Base-by-base conservation (phyloP, 2,329 filamentous ascomycete species). In the Fusarium sp. region DNA sequence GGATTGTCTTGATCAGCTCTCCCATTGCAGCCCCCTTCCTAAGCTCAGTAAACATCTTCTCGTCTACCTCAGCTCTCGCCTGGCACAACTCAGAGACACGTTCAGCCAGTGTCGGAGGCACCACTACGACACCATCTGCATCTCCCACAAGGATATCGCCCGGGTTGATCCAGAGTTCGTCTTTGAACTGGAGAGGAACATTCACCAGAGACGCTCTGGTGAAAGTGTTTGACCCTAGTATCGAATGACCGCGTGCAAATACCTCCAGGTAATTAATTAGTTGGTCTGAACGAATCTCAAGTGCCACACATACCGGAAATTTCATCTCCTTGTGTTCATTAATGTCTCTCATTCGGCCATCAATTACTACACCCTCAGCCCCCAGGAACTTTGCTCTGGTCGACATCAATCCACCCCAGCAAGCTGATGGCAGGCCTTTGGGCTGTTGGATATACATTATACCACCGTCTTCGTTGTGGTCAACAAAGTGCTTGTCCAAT, bases 401-500 rank as follows among this genome's bases (percentile, higher is more conserved):
- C 1, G 79, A 78, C 79, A 81, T 81, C 16, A 80, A 67, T 0
- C 73, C 72, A 56, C 79, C 79, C 78, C 78, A 81, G 64, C 78
- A 80, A 5, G 79, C 78, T 2, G 77, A 78, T 14, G 66, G 57
- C 3, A 79, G 47, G 3, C 70, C 72, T 37, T 77, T 77, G 9
- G 79, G 79, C 40, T 81, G 78, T 40, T 79, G 74, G 6, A 81
- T 71, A 47, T 78, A 81, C 78, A 81, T 79, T 65, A 81, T 62
- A 13, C 73, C 67, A 0, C 66, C 64, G 2, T 67, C 35, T 11
- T 62, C 57, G n/a, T 79, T 79, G 65, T 74, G 73, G 66, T 81
- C 79, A 6, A 75, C 79, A 56, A 80, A 80, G 29, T 81, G 79
- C 64, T 64, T 73, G 4, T 75, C 66, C n/a, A 76, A 75, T 45